These are phyloP conservation scores for Stagonosporopsis tanaceti DNA, from an alignment of 2,329 filamentous ascomycete genomes.

Conservation along the genomic window DNA sequence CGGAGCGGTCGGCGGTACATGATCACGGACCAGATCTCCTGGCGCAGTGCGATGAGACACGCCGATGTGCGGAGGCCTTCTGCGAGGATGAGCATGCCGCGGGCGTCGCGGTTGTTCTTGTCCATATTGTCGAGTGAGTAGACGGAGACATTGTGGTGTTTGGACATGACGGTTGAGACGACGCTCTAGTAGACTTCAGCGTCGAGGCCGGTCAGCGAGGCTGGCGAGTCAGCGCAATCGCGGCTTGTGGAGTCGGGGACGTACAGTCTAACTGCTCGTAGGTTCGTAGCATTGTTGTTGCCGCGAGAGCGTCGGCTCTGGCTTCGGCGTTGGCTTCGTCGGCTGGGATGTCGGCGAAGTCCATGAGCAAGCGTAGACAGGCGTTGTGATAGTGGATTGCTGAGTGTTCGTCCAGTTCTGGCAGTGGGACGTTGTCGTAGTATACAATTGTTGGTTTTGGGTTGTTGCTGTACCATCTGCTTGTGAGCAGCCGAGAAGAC, in stretches of 20 bases:
- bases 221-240: background rate
- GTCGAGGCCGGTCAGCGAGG: conserved; percentile 3
- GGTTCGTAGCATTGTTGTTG: conserved; percentile 1
- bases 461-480: background rate
- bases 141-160: conserved; percentile 1
- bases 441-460: background rate
- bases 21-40: conserved; percentile 6
- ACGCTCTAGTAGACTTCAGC: conserved; percentile 1
- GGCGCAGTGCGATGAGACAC: conserved; percentile 1
- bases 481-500: background rate
- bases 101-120: background rate
- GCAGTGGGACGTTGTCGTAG: background rate
- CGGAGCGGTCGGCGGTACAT: conserved; percentile 3
- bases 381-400: conserved; percentile 7
- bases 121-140: conserved; percentile 9
- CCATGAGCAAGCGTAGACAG: conserved; percentile 3
- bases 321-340: conserved; percentile 4
- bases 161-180: conserved; percentile 3
- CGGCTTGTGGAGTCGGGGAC: background rate
- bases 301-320: conserved; percentile 1
- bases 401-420: background rate
- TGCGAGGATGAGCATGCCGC: background rate
- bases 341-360: conserved; percentile 1
- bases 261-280: conserved; percentile 3
- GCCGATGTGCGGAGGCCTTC: conserved; percentile 1